Percentiles rank a stretch among this genome's conserved stretches.
phyloP scores from a whole-genome alignment of 2,329 filamentous ascomycete species.

The Stagonosporopsis chrysanthemi region DNA sequence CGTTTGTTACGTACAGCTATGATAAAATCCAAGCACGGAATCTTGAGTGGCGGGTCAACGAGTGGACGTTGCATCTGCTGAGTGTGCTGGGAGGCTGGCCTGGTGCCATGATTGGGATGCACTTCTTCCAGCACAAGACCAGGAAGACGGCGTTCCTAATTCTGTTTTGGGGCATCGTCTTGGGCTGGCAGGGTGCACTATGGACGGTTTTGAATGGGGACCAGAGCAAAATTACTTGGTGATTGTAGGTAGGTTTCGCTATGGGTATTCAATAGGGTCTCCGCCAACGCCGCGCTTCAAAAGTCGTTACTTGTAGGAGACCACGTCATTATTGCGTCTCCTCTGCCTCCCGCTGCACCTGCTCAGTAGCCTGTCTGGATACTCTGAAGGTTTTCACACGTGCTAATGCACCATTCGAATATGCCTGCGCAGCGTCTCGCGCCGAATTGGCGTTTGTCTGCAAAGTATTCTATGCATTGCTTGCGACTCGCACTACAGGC shows the following conservation, averaged over 20 bases:
- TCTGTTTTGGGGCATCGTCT: conserved; percentile 43
- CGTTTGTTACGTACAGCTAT: conserved; percentile 46
- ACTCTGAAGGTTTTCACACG: conserved; percentile 27
- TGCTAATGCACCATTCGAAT: conserved; percentile 26
- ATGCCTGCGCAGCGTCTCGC: conserved; percentile 24
- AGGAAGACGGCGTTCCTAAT: conserved; percentile 39
- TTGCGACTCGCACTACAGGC: conserved; percentile 34
- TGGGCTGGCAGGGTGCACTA: conserved; percentile 38
- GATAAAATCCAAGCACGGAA: conserved; percentile 48
- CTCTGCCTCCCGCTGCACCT: conserved; percentile 18
- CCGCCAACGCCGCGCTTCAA: conserved; percentile 12
- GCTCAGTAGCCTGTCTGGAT: conserved; percentile 12
- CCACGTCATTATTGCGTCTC: conserved; percentile 18
- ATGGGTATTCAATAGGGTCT: not conserved
- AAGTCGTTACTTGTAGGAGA: conserved; percentile 6
- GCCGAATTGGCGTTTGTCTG: conserved; percentile 18
- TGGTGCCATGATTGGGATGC: conserved; percentile 42
- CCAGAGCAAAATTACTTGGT: conserved; percentile 14
- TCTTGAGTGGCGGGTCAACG: conserved; percentile 42
- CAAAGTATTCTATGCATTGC: conserved; percentile 33
- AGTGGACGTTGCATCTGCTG: conserved; percentile 40
- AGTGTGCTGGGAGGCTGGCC: conserved; percentile 46
- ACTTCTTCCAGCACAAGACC: conserved; percentile 50
- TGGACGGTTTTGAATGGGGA: conserved; percentile 21
- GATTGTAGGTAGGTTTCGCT: conserved; percentile 8